These are phyloP conservation scores for Lunularia cruciata DNA, from an alignment of 225 moss, liverwort and hornwort species.

Conservation along the genomic window DNA sequence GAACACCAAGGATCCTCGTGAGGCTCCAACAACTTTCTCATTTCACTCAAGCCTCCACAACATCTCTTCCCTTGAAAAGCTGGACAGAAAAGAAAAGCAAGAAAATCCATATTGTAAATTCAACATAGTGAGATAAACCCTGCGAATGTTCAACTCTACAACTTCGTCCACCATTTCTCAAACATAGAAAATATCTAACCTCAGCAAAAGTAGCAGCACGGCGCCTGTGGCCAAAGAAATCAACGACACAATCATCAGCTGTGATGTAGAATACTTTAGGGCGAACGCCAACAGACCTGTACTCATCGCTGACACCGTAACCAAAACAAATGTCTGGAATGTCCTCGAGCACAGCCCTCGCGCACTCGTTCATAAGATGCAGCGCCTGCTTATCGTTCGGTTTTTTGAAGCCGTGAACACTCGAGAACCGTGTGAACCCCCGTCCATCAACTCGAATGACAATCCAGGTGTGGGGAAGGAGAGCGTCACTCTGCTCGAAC, in stretches of 20 bases:
- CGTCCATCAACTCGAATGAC: slow-evolving; percentile 87
- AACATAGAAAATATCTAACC: not conserved
- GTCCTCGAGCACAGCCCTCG: slow-evolving; percentile 69
- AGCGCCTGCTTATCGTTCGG: slow-evolving; percentile 77
- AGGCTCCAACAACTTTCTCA: slow-evolving; percentile 9
- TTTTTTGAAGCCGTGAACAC: slow-evolving; percentile 76
- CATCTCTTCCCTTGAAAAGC: not conserved
- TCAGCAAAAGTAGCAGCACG: too few relatives aligned
- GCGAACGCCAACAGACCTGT: slow-evolving; percentile 49
- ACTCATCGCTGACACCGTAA: slow-evolving; percentile 94
- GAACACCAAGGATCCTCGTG: slow-evolving; percentile 22
- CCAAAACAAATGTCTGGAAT: slow-evolving; percentile 69
- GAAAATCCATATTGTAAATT: too few relatives aligned
- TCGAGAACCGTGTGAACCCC: slow-evolving; percentile 80
- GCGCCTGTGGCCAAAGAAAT: too few relatives aligned
- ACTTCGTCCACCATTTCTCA: not conserved
- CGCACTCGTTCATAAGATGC: slow-evolving; percentile 84
- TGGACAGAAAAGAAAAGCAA: too few relatives aligned
- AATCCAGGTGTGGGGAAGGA: slow-evolving; percentile 80
- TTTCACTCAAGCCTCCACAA: slow-evolving; percentile 5
- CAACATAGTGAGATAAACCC: too few relatives aligned
- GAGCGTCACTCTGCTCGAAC: slow-evolving; percentile 65
- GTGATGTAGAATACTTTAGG: not conserved
- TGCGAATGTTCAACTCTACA: too few relatives aligned
- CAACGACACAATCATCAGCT: not conserved